Evolutionary conservation across 2,329 filamentous ascomycete genomes (phyloP), one percentile per base, ranked within the genome.

Genomic region (Chalaropsis thielavioides): DNA sequence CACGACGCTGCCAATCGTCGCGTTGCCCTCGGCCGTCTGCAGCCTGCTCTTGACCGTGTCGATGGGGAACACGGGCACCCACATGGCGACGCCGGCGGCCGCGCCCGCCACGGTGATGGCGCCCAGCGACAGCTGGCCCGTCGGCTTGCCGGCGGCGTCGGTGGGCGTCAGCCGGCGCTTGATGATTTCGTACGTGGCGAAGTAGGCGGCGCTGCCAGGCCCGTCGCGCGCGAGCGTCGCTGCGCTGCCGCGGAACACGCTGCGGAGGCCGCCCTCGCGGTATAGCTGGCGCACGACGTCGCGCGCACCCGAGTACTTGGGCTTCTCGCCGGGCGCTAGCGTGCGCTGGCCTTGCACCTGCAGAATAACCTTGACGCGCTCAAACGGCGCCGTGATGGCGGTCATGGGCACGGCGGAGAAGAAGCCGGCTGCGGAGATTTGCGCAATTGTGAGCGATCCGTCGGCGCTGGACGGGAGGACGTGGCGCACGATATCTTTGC

Each of bases 321-420:
- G 92, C 76, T 96, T 95, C 78, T 96, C 88, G 72, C 92, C 92
- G 0, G 92, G 89, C 0, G 86, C 85, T 49, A 94, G 86, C 75
- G 90, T 83, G 77, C 92, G 91, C 76, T 96, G 91, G 72, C 91
- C 92, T 77, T 97, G 94, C 70, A 97, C 95, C 76, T 99, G 94
- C 0, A 99, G 86, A 69, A 99, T 91, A 65, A 99, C 92, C 78
- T 99, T 99, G 71, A 99, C 91, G 72, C 94, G 92, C 81, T 99
- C 94, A 74, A 99, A 97, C 68, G 94, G 94, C 3, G 94, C 94
- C n/a, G 94, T 97, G 78, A 99, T 96, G 76, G 90, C 77, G 3
- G 94, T 99, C 90, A 95, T 95, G 72, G 94, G 94, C 67, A 99
- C 88, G 68, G 94, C 94, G 73, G 90, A 95, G 83, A 99, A 95